Conservation (phyloP, 139 green algal species). For the Astrephomene gubernaculifera region DNA sequence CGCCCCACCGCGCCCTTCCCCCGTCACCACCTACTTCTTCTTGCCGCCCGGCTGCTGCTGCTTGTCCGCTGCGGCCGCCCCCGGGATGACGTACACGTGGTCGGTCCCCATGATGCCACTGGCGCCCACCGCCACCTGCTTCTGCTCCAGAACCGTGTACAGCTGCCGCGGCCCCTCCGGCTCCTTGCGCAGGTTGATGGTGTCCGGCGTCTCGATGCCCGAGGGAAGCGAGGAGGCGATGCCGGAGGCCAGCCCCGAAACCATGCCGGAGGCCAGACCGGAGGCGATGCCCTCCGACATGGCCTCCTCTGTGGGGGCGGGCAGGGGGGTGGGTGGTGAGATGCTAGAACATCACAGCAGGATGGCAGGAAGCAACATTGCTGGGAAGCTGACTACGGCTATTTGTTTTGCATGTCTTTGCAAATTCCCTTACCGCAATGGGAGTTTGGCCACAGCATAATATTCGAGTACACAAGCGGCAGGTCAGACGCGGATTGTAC, state of each 20-base stretch:
- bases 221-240: slow-evolving; percentile 80
- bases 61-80: slow-evolving; percentile 25
- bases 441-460: too few species aligned
- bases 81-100: slow-evolving; percentile 93
- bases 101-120: slow-evolving; percentile 85
- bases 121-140: slow-evolving; percentile 46
- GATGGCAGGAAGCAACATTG: too few species aligned
- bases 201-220: slow-evolving; percentile 88
- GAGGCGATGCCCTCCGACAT: slow-evolving; percentile 66
- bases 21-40: slow-evolving; percentile 48
- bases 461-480: too few species aligned
- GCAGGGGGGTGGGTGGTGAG: background rate
- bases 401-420: too few species aligned
- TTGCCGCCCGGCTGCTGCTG: slow-evolving; percentile 36
- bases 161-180: slow-evolving; percentile 57
- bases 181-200: slow-evolving; percentile 92
- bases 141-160: slow-evolving; percentile 83
- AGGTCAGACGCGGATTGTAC: too few species aligned
- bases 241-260: slow-evolving; percentile 72
- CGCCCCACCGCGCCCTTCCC: background rate
- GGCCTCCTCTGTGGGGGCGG: slow-evolving; percentile 58
- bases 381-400: too few species aligned
- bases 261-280: slow-evolving; percentile 62
- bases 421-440: too few species aligned
- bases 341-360: too few species aligned